These are phyloP conservation scores for Athelia sp. DNA, from an alignment of 1,284 basidiomycete species.

Conservation along the genomic window DNA sequence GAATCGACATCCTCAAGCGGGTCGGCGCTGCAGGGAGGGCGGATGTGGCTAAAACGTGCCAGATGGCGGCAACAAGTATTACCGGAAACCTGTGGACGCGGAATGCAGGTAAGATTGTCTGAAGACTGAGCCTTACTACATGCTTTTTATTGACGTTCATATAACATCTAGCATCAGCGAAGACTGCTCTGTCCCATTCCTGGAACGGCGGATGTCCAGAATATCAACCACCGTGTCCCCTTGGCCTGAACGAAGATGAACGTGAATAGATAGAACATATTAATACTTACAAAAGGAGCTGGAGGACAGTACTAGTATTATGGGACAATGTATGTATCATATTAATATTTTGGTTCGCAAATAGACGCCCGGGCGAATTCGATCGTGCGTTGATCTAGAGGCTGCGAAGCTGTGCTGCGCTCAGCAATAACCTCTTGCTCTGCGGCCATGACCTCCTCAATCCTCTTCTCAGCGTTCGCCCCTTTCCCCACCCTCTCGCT, in stretches of 20 bases:
- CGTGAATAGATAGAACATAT: no score
- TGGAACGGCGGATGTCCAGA: constrained; percentile 21
- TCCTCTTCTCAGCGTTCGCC: constrained; percentile 70
- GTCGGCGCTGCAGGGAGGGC: constrained; percentile 10
- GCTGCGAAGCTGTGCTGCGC: no score
- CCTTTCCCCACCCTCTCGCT: constrained; percentile 74
- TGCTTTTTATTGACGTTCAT: not conserved
- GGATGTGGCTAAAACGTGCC: constrained; percentile 21
- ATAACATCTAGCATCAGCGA: constrained; percentile 10
- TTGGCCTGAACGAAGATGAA: constrained; percentile 17
- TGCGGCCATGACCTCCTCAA: constrained; percentile 36
- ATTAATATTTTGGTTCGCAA: no score
- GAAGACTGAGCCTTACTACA: constrained; percentile 6
- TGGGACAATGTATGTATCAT: no score
- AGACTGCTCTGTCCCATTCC: constrained; percentile 17
- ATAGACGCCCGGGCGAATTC: no score
- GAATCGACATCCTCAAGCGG: constrained; percentile 18
- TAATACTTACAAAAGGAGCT: no score
- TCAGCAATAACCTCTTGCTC: no score
- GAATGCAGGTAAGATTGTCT: constrained; percentile 17
- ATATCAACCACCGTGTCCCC: constrained; percentile 17
- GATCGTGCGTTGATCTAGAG: no score
- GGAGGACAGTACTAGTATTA: no score
- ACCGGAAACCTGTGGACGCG: constrained; percentile 22
- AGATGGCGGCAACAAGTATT: constrained; percentile 19